Base-by-base conservation (phyloP, 768 basidiomycete species). In the Mrakia hoshinonis region DNA sequence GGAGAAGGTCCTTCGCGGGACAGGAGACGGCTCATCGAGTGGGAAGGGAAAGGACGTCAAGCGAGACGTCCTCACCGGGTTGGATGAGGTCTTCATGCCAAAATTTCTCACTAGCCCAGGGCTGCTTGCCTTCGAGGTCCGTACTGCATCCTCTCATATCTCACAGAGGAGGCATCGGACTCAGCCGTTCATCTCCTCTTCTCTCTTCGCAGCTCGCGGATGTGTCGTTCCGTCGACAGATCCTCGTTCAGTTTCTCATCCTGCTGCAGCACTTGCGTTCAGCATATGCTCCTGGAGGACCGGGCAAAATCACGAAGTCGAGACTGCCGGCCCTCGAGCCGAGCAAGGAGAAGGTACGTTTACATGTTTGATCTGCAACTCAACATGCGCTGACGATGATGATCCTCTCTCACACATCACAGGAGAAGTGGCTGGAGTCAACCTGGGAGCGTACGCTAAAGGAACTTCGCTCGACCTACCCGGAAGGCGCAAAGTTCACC, bases 91-190 rank as follows among this genome's bases (percentile, higher is more conserved):
- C 77, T 95, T 94, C 81, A 94, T 93, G 76, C 90, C 92, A 47
- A 96, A 94, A 79, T 94, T 92, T 80, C 81, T 96, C 67, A 95
- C 92, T 0, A 91, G 87, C 73, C 87, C 90, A 0, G 91, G 92
- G 68, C 81, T 96, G 26, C 82, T 93, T 20, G 91, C 90, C 65
- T 86, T 93, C 60, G 92, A 96, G 84, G 92, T 92, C 64, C 63
- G 83, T 75, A n/a, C n/a, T n/a, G n/a, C 22, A 24, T 60, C 29
- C 26, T n/a, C 18, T 54, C 2, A 46, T 39, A 29, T 47, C 63
- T 36, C 48, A 69, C 15, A 10, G 52, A 11, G 1, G 15, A 34
- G 26, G 20, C 48, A 11, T 36, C 34, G 34, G 2, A 3, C 26
- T 29, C 0, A 34, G 4, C 43, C 63, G 22, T 49, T 20, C 20